These are phyloP conservation scores for Rauvolfia tetraphylla DNA, from an alignment of 257 asterid species.

Conservation along the genomic window DNA sequence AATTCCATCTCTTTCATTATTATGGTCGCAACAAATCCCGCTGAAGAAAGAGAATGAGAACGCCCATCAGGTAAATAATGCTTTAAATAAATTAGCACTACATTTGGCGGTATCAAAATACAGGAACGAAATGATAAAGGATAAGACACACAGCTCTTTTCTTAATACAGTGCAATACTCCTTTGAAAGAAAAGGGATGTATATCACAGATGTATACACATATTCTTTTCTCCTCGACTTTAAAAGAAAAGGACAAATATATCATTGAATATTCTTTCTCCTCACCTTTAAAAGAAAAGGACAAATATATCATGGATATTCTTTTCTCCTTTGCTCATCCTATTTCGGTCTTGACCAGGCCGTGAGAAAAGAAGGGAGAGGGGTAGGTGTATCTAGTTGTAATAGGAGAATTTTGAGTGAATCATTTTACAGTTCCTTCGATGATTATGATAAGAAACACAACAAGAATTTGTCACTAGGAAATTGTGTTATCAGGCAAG, in stretches of 20 bases:
- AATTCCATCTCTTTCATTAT: constrained; percentile 22
- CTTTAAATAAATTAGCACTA: neutral
- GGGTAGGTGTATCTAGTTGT: neutral
- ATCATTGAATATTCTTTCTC: neutral
- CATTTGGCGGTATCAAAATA: neutral
- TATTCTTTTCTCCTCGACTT: too few relatives aligned
- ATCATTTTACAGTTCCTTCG: neutral
- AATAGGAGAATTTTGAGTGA: neutral
- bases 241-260: too few relatives aligned
- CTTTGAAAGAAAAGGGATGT: too few relatives aligned
- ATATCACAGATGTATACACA: too few relatives aligned
- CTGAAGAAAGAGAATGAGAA: constrained; percentile 17
- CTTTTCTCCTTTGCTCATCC: neutral
- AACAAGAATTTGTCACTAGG: neutral
- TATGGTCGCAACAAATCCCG: constrained; percentile 34
- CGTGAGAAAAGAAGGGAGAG: too few relatives aligned
- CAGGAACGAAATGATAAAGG: neutral
- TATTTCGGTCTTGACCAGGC: neutral
- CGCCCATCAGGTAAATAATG: neutral
- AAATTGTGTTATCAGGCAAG: neutral
- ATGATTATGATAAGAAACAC: neutral
- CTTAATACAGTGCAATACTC: too few relatives aligned
- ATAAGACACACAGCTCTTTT: neutral
- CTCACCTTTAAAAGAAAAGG: too few relatives aligned
- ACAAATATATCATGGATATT: neutral